Conservation (phyloP, 768 basidiomycete species). For the Rhodosporidiobolus sp. region DNA sequence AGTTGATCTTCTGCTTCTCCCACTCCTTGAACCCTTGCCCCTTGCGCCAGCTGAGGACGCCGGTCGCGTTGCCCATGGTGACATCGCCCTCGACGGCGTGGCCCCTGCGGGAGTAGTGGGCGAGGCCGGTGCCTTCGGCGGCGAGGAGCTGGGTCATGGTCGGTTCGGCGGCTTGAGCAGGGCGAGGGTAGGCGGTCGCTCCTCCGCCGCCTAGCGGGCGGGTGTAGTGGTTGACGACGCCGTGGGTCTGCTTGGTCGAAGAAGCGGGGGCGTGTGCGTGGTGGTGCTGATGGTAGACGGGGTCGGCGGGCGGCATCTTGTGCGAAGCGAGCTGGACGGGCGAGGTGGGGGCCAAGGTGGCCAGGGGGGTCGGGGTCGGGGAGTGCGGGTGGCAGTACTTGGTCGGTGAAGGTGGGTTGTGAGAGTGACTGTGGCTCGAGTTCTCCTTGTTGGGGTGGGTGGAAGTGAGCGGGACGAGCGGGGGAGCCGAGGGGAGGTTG, state of each 20-base stretch:
- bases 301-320: background rate
- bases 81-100: conserved; percentile 9
- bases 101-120: conserved; percentile 5
- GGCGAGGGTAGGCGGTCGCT: background rate
- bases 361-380: background rate
- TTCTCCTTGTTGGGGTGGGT: conserved; percentile 20
- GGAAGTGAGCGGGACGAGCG: background rate
- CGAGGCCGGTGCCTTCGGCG: conserved; percentile 3
- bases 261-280: background rate
- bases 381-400: conserved; percentile 10
- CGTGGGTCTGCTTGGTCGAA: conserved; percentile 4
- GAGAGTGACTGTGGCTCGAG: background rate
- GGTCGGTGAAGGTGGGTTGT: background rate
- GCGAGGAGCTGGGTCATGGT: conserved; percentile 41
- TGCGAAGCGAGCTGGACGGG: background rate
- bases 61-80: conserved; percentile 40
- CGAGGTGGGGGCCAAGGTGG: background rate
- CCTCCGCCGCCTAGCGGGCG: background rate
- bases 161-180: conserved; percentile 20
- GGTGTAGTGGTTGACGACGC: conserved; percentile 26
- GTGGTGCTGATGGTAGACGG: background rate
- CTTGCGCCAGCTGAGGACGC: conserved; percentile 43
- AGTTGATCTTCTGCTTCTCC: conserved; percentile 82
- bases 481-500: background rate
- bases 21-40: conserved; percentile 57